Base-by-base conservation (phyloP, 2,329 filamentous ascomycete genomes). In the Cadophora sp. region DNA sequence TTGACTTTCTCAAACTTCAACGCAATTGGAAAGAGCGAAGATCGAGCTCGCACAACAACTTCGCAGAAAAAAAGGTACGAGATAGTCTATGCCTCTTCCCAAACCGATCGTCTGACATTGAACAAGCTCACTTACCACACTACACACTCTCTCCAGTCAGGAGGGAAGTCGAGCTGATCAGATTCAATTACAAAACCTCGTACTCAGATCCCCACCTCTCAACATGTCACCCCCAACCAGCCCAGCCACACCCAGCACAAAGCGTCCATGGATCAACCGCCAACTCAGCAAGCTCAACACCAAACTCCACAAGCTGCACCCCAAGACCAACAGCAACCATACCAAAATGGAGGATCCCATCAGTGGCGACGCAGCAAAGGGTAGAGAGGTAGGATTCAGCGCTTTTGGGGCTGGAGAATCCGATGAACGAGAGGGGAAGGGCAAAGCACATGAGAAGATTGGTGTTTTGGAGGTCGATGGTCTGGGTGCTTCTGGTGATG, bases 211-310 rank as follows among this genome's bases (percentile, higher is more conserved):
- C 34, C 14, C 34, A 37, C 34, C 34, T 37, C 34, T 31, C 51
- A 31, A 8, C 3, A 55, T 55, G 51, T 55, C 27, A n/a, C 26
- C 26, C n/a, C 26, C 51, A 31, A 55, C 4, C 24, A 55, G 26
- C 14, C 26, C 51, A 31, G n/a, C 14, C 16, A 43, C 40, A 3
- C 5, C 40, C 12, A 16, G 12, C 40, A 31, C 26, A 12, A 55
- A 55, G 51, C 12, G 9, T 12, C 51, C 27, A 6, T 55, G 51
- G 51, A 31, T 55, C 51, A 31, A 29, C 27, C 27, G 51, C 14
- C 51, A 55, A 29, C 51, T 55, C 51, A 55, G 24, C 51, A 55
- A 55, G 51, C 27, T 55, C 27, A 29, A 29, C 16, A n/a, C 16
- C 26, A 55, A 55, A 16, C 51, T 55, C 1, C 51, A 29, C 51